Base-by-base conservation (phyloP, 163 green algal genomes). In the Scenedesmus sp. region DNA sequence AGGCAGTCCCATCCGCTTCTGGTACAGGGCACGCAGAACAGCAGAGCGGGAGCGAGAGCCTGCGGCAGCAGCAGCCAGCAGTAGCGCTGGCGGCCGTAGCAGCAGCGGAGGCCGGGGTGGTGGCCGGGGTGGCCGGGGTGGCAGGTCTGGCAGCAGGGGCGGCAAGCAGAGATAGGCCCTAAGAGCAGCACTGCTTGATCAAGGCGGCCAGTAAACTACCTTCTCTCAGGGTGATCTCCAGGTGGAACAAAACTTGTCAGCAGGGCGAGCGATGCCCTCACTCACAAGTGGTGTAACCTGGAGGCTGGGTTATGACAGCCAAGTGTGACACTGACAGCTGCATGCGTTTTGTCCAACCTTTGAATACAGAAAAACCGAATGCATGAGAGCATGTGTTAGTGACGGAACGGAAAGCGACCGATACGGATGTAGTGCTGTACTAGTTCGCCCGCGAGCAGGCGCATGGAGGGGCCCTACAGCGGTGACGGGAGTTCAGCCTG, bases 1-100 rank as follows among this genome's bases (percentile, higher is more conserved):
- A 3, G 98, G 98, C 26, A 98, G 96, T 0, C 97, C 98, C 15
- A 90, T 99, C 44, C 94, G 97, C 10, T 76, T 99, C 10, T 96
- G 97, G 68, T 99, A 96, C 96, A 93, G 98, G 26, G 96, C 85
- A 30, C 76, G 85, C 37, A 49, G 85, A 9, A 90, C 85, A 73
- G 85, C 72, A 56, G 85, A 90, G 26, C 65, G 65, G 30, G 51
- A 90, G 81, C 81, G 46, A 78, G 70, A 83, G 33, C 44, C 59
- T 18, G 18, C 85, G 33, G 44, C 65, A 78, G 72, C 65, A 83
- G 65, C 85, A 73, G 49, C 49, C 43, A 72, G 43, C 16, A 42
- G 85, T 6, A 46, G 85, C 13, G 59, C n/a, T 26, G 78, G 85
- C 35, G 70, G 85, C 20, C 15, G 46, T 4, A n/a, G 26, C 20